Evolutionary conservation across 2,329 filamentous ascomycete genomes (phyloP).

Genomic region (Cucurbitaria berberidis): DNA sequence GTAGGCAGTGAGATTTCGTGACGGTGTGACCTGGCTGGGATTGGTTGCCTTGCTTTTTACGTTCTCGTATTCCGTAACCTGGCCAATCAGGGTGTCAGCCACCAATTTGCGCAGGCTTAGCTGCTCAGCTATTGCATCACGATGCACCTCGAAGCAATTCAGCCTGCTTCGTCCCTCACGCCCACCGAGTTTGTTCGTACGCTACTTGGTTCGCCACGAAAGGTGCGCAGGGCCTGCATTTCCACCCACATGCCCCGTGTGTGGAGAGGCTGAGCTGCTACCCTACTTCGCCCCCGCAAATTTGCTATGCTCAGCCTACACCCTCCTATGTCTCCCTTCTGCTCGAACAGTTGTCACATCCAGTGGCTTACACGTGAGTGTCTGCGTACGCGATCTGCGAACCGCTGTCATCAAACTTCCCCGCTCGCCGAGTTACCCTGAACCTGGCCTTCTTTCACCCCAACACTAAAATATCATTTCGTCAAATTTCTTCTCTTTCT

Average conservation of each 20-base stretch:
- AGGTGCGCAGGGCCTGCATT: too few relatives aligned
- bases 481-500: background rate
- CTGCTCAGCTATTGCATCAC: slow-evolving; percentile 10
- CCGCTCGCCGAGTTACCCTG: background rate
- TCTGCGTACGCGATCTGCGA: background rate
- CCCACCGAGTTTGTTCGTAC: background rate
- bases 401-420: background rate
- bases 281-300: background rate
- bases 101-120: background rate
- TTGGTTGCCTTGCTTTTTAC: slow-evolving; percentile 10
- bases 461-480: background rate
- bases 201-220: too few relatives aligned
- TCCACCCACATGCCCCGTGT: background rate
- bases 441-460: background rate
- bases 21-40: background rate
- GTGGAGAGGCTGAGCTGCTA: background rate
- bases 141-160: background rate
- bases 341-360: background rate
- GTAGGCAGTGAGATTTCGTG: slow-evolving; percentile 2
- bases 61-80: background rate
- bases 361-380: background rate
- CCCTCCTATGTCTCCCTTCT: background rate
- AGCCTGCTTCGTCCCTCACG: background rate
- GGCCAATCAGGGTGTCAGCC: background rate
- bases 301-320: slow-evolving; percentile 1